Conservation (phyloP, 2,329 filamentous ascomycete species). For the Scedosporium minutisporum region DNA sequence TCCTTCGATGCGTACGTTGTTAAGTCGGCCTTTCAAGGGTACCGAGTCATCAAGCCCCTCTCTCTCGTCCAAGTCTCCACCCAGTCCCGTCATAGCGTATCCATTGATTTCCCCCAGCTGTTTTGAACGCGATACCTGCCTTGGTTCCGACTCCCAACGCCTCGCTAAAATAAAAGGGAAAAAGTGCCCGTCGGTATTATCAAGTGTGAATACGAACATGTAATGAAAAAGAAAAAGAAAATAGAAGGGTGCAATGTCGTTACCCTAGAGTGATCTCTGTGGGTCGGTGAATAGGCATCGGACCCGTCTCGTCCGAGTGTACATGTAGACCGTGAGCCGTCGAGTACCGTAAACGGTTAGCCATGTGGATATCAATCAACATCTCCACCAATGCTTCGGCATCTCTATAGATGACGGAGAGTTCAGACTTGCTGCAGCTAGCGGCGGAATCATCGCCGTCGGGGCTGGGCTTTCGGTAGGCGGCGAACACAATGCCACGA, state of each 20-base stretch:
- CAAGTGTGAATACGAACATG: too few species aligned
- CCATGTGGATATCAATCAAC: constrained; percentile 39
- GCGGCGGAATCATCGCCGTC: constrained; percentile 23
- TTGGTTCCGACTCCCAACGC: constrained; percentile 7
- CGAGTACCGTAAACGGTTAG: constrained; percentile 21
- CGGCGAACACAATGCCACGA: constrained; percentile 46
- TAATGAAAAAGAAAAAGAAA: not conserved
- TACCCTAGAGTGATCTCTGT: not conserved
- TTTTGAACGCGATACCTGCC: not conserved
- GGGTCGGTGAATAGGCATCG: constrained; percentile 22
- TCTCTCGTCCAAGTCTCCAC: too few species aligned
- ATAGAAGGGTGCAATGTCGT: not conserved
- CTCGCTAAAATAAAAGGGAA: constrained; percentile 8
- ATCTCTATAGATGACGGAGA: constrained; percentile 36
- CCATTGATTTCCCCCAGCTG: too few species aligned
- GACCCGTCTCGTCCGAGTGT: constrained; percentile 26
- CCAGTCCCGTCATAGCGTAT: too few species aligned
- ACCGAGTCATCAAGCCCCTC: too few species aligned
- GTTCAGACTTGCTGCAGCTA: constrained; percentile 28
- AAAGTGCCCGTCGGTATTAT: not conserved
- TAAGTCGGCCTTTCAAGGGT: too few species aligned
- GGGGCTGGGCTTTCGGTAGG: constrained; percentile 37
- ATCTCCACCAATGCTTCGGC: constrained; percentile 43
- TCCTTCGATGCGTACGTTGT: too few species aligned
- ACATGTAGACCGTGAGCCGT: constrained; percentile 15